These are phyloP conservation scores for Starmerella vitae DNA, from an alignment of 805 yeast species.

Conservation along the genomic window DNA sequence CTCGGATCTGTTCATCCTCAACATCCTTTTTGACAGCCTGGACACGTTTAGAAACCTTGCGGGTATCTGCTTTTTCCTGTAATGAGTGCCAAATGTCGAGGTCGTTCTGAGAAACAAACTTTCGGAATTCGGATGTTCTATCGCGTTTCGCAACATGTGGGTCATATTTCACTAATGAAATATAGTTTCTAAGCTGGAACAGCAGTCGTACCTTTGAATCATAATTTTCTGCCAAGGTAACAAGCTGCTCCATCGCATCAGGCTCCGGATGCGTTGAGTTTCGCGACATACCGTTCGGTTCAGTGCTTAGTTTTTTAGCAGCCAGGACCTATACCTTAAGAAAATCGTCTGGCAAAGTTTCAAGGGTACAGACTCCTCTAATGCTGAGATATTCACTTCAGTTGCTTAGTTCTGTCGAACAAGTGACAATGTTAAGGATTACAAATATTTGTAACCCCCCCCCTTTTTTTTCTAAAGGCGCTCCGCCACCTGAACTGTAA, in stretches of 20 bases:
- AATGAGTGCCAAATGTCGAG: slow-evolving; percentile 30
- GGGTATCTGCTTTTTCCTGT: slow-evolving; percentile 12
- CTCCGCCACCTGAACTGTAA: too few species aligned
- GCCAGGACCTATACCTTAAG: neutral
- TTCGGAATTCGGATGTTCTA: slow-evolving; percentile 24
- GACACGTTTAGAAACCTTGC: slow-evolving; percentile 15
- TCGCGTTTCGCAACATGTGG: slow-evolving; percentile 28
- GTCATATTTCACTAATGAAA: slow-evolving; percentile 29
- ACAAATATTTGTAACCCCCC: neutral
- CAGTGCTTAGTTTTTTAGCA: slow-evolving; percentile 1
- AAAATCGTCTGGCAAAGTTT: neutral
- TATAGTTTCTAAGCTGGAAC: slow-evolving; percentile 30
- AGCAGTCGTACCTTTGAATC: slow-evolving; percentile 29
- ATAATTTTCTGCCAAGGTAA: slow-evolving; percentile 22
- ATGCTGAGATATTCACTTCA: slow-evolving; percentile 6
- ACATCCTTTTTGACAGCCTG: slow-evolving; percentile 5
- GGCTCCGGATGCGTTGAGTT: slow-evolving; percentile 1
- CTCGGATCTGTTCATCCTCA: slow-evolving; percentile 3
- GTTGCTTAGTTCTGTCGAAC: neutral
- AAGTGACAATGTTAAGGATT: neutral
- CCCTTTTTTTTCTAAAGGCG: too few species aligned
- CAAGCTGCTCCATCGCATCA: slow-evolving; percentile 12
- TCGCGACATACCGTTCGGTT: slow-evolving; percentile 3
- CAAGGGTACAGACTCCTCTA: neutral
- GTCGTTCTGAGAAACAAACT: slow-evolving; percentile 21